Evolutionary conservation across 257 asterid species (phyloP).

Genomic region (Prunella vulgaris): DNA sequence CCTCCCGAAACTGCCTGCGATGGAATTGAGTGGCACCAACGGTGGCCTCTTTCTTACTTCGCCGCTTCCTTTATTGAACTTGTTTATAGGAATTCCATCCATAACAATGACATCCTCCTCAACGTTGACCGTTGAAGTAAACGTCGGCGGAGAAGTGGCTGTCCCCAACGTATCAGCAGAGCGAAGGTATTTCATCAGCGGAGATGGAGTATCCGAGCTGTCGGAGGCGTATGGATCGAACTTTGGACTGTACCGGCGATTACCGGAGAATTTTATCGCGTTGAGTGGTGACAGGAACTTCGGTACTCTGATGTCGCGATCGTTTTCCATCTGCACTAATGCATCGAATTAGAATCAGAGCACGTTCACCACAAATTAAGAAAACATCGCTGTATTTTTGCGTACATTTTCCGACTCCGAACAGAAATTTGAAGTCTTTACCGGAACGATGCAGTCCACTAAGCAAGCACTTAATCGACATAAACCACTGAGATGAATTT

Average conservation of each 20-base stretch:
- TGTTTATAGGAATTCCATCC: slow-evolving; percentile 65
- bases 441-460: neutral
- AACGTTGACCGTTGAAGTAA: slow-evolving; percentile 42
- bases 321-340: slow-evolving; percentile 47
- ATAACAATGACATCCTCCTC: slow-evolving; percentile 81
- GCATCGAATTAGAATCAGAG: slow-evolving; percentile 8
- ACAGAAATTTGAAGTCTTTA: slow-evolving; percentile 16
- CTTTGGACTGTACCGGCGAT: slow-evolving; percentile 30
- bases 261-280: slow-evolving; percentile 23
- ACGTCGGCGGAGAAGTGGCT: slow-evolving; percentile 28
- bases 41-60: slow-evolving; percentile 32
- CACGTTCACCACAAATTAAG: neutral
- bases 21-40: slow-evolving; percentile 29
- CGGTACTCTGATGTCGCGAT: slow-evolving; percentile 35
- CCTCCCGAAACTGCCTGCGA: slow-evolving; percentile 23
- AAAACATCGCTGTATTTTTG: neutral
- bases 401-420: neutral
- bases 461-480: slow-evolving; percentile 5
- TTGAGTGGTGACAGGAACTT: slow-evolving; percentile 32
- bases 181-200: slow-evolving; percentile 40
- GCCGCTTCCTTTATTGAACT: slow-evolving; percentile 26
- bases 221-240: slow-evolving; percentile 62
- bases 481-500: neutral
- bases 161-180: slow-evolving; percentile 26
- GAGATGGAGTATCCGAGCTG: slow-evolving; percentile 39